These are phyloP conservation scores for Acanthamoeba comandoni DNA, from an alignment of 208 protist genomes.

Conservation along the genomic window DNA sequence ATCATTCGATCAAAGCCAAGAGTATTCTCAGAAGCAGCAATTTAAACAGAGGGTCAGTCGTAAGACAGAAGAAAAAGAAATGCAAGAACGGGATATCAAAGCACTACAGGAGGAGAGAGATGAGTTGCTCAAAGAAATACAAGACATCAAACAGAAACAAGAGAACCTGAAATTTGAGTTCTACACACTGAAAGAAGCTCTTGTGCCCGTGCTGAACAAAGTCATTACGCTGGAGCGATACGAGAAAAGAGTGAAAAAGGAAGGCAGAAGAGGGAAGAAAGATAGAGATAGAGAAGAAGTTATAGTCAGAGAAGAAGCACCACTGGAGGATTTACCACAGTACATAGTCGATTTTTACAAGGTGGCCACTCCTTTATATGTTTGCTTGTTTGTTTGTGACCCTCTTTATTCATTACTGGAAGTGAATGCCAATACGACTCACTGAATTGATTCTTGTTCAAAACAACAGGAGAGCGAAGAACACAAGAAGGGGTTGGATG, in stretches of 20 bases:
- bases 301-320: conserved; percentile 10
- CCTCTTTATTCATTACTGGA: not conserved
- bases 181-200: conserved; percentile 41
- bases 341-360: conserved; percentile 42
- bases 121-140: conserved; percentile 24
- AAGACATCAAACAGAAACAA: not conserved
- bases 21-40: conserved; percentile 26
- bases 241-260: not conserved
- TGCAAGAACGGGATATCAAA: conserved; percentile 4
- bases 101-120: conserved; percentile 2
- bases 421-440: not conserved
- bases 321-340: conserved; percentile 8
- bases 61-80: conserved; percentile 32
- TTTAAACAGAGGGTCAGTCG: conserved; percentile 14
- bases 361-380: not conserved
- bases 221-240: not conserved
- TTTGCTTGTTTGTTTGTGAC: not conserved
- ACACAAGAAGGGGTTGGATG: conserved; percentile 19
- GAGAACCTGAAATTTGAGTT: conserved; percentile 46
- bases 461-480: conserved; percentile 35
- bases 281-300: conserved; percentile 18
- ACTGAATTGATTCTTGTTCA: too few relatives aligned
- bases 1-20: conserved; percentile 6
- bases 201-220: conserved; percentile 34
- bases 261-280: not conserved